Base-by-base conservation (phyloP, 768 basidiomycete species). In the Tulasnella sp. region DNA sequence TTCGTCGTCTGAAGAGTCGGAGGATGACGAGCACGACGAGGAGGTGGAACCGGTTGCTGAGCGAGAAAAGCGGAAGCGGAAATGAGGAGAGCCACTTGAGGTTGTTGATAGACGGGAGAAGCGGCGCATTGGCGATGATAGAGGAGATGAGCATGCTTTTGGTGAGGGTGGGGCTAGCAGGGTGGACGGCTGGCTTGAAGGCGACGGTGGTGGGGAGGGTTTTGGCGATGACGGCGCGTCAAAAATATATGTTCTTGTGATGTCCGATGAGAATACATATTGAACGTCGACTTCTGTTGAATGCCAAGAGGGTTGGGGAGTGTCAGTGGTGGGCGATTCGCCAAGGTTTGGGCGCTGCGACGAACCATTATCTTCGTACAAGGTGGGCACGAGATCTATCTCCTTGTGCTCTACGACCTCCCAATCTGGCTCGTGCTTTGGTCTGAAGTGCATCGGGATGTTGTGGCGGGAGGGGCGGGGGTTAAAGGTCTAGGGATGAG, bases 401-500 rank as follows among this genome's bases (percentile, higher is more conserved):
- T 56, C 42, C 46, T 58, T 76, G 75, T 76, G 75, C 8, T 76
- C 75, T 27, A 76, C 75, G 42, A 76, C 75, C 16, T 76, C 75
- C 75, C 75, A 76, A 12, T 48, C 44, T n/a, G 44, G 24, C 46
- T 76, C 75, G 46, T 38, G 75, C 38, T 74, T 74, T n/a, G 72
- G 72, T n/a, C 72, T 39, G 14, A 74, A 39, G 16, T 68, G 62
- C 62, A 68, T 68, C 14, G 27, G n/a, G 48, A 52, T 1, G 46
- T 48, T 14, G 12, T 7, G 48, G 48, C 2, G 48, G 48, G 24
- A 21, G 48, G 48, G 48, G 19, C 1, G 34, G 34, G 34, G 62
- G 62, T 68, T 68, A 34, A 68, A 16, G 62, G n/a, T n/a, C n/a
- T 31, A 34, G 62, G 31, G 62, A 58, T 58, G 56, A 58, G 56